Base-by-base conservation (phyloP, 441 rosid species). In the Adansonia madagascariensis region DNA sequence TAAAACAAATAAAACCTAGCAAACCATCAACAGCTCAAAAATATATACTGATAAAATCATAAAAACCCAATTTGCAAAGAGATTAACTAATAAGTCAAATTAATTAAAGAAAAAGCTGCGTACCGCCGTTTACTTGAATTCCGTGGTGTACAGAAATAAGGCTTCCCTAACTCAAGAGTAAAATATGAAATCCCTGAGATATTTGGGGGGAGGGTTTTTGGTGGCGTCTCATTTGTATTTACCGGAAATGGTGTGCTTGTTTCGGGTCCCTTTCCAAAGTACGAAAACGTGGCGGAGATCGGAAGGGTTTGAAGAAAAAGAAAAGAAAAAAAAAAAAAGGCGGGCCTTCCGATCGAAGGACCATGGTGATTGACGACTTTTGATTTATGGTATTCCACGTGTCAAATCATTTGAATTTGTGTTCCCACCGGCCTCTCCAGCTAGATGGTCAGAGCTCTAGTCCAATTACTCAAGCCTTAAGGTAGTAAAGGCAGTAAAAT, bases 281-380 rank as follows among this genome's bases (percentile, higher is more conserved):
- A 31, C 44, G 41, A 57, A 14, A 11, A 20, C 86, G 86, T 84
- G 87, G 87, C 73, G 8, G 65, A 64, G 31, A 79, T 82, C 79
- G 0, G 44, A 5, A 41, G 6, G 44, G 6, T 5, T 41, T 31
- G 4, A 31, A 31, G 39, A 31, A 3, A 31, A 31, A 41, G 43
- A 0, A 24, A 3, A 0, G 4, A 39, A 39, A 39, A 5, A 39
- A 3, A 41, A 41, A 41, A 41, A 41, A 6, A 41, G 44, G 44
- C 1, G 7, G 44, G 44, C 44, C 8, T 4, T 41, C 44, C 8
- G 8, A 41, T 41, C 39, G 3, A 0, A 31, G 39, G 39, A 31
- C 35, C 35, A 31, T 31, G 39, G 39, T 31, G 39, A 31, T 31
- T 2, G 39, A 31, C 39, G 39, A 31, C 50, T 12, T 20, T 55